A percentile compares a stretch with the other conserved stretches of the same genome.
Evolutionary conservation across 2,329 filamentous ascomycete genomes (phyloP).

Genomic region (Davidsoniella eucalypti): DNA sequence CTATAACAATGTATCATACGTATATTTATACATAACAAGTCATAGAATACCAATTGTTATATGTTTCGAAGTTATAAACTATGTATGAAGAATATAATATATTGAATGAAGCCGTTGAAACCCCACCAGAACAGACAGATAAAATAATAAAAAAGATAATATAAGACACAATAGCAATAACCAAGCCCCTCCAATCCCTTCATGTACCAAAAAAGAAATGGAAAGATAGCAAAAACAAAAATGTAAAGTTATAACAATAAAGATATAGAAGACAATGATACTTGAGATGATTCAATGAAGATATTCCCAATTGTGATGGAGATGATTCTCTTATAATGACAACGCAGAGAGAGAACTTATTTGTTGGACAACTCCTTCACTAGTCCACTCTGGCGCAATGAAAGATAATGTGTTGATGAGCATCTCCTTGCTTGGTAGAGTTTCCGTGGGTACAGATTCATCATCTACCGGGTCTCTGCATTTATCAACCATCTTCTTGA

Average conservation of each 20-base stretch:
- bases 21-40: no score
- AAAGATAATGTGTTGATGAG: conserved; percentile 52
- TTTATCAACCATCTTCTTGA: conserved; percentile 55
- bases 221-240: neutral
- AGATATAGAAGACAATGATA: neutral
- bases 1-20: no score
- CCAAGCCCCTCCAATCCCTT: neutral
- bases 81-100: no score
- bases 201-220: neutral
- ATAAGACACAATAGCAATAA: neutral
- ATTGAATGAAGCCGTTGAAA: conserved; percentile 13
- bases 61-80: no score
- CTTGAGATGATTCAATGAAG: neutral
- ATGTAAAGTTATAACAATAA: neutral
- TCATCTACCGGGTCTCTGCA: conserved; percentile 38
- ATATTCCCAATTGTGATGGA: neutral
- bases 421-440: conserved; percentile 49
- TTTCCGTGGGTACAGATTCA: conserved; percentile 38
- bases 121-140: neutral
- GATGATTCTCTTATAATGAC: conserved; percentile 3
- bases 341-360: conserved; percentile 58
- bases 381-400: conserved; percentile 42
- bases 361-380: conserved; percentile 50
- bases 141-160: neutral
- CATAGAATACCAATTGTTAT: no score